A percentile compares a stretch with the other conserved stretches of the same genome.
Conservation (phyloP, 139 green algal genomes). For the Mesostigma viride region DNA sequence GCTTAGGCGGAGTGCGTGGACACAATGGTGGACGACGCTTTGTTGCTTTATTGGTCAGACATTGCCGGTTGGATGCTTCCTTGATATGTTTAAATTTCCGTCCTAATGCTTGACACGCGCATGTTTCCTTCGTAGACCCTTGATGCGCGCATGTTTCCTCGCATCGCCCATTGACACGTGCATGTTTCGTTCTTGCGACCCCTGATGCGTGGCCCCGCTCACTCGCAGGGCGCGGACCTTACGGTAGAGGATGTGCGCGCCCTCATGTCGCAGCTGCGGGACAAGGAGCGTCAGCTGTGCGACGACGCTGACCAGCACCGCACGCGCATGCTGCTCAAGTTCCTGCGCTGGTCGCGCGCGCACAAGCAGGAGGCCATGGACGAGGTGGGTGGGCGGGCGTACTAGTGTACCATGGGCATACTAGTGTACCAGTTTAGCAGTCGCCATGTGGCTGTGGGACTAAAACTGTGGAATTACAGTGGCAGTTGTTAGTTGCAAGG, state of each 20-base stretch:
- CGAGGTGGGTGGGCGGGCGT: slow-evolving; percentile 10
- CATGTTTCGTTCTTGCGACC: not conserved
- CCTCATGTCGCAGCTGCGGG: slow-evolving; percentile 20
- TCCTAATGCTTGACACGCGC: too few species aligned
- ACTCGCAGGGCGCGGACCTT: slow-evolving; percentile 17
- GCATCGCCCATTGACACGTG: too few species aligned
- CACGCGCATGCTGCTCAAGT: slow-evolving; percentile 32
- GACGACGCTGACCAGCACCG: slow-evolving; percentile 30
- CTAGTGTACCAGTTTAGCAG: not conserved
- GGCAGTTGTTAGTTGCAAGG: not conserved
- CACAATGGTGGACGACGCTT: too few species aligned
- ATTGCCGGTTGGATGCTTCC: not conserved
- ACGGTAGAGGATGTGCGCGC: slow-evolving; percentile 27
- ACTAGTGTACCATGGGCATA: not conserved
- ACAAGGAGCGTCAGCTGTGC: slow-evolving; percentile 28
- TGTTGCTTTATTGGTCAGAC: not conserved
- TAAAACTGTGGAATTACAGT: not conserved
- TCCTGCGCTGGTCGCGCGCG: slow-evolving; percentile 22
- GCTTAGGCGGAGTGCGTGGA: too few species aligned
- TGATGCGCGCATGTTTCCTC: too few species aligned
- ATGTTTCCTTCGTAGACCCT: too few species aligned
- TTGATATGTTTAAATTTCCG: too few species aligned
- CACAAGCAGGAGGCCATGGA: slow-evolving; percentile 26
- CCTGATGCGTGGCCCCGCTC: not conserved
- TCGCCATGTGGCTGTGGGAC: not conserved